Percentiles rank a stretch among this genome's conserved stretches.
phyloP scores from a whole-genome alignment of 352 stramenopile species.

The Blastocystis sp. region DNA sequence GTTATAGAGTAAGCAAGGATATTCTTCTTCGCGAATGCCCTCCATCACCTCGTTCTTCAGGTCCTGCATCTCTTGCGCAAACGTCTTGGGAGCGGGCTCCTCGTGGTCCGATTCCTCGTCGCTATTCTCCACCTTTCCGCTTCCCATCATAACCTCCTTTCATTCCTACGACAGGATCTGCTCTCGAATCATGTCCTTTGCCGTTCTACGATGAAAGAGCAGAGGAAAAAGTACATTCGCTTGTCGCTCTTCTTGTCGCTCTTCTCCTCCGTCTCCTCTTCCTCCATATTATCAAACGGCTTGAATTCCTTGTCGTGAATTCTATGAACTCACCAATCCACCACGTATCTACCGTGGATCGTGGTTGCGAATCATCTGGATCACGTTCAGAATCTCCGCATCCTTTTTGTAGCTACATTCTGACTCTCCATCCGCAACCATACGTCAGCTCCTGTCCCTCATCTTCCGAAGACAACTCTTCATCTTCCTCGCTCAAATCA shows the following conservation, averaged over 20 bases:
- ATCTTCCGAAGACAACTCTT: slow-evolving; percentile 51
- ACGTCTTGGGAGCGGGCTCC: slow-evolving; percentile 63
- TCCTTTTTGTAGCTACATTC: slow-evolving; percentile 4
- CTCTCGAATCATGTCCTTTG: slow-evolving; percentile 73
- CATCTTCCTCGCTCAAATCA: slow-evolving; percentile 21
- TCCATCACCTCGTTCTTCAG: slow-evolving; percentile 70
- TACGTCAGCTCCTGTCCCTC: slow-evolving; percentile 57
- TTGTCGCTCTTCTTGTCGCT: background rate
- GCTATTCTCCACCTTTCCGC: slow-evolving; percentile 58
- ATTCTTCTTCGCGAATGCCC: slow-evolving; percentile 58
- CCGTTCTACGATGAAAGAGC: slow-evolving; percentile 27
- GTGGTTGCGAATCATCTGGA: slow-evolving; percentile 72
- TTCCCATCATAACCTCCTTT: background rate
- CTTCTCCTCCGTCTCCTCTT: slow-evolving; percentile 57
- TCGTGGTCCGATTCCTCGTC: slow-evolving; percentile 64
- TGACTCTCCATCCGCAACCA: background rate
- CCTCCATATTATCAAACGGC: slow-evolving; percentile 68
- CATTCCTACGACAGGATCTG: slow-evolving; percentile 67
- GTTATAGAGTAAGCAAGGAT: slow-evolving; percentile 4
- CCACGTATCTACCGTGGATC: slow-evolving; percentile 63
- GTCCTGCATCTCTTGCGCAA: slow-evolving; percentile 69
- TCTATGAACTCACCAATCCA: slow-evolving; percentile 45
- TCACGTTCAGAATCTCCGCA: slow-evolving; percentile 59
- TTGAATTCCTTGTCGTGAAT: slow-evolving; percentile 75
- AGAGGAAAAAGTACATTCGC: slow-evolving; percentile 11